Conservation (phyloP, 495 filamentous ascomycete species). For the Pseudevernia furfuracea region DNA sequence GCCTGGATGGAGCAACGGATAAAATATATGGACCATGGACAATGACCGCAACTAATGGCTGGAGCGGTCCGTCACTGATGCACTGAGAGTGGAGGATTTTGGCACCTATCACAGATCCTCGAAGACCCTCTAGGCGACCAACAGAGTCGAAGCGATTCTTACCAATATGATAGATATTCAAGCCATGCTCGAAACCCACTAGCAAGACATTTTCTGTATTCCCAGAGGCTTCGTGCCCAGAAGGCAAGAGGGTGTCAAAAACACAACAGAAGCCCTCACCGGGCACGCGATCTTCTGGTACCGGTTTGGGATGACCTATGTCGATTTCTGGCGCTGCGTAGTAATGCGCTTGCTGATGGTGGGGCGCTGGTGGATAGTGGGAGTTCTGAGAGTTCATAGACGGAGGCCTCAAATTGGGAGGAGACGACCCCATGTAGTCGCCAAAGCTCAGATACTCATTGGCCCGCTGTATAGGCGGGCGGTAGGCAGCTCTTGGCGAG, state of each 20-base stretch:
- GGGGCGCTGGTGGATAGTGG: conserved; percentile 62
- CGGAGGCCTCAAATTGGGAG: conserved; percentile 16
- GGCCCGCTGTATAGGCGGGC: conserved; percentile 40
- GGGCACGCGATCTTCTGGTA: conserved; percentile 42
- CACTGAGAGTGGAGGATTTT: conserved; percentile 63
- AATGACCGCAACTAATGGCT: conserved; percentile 65
- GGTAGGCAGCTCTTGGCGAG: conserved; percentile 39
- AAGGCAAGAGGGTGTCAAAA: conserved; percentile 60
- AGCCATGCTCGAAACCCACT: conserved; percentile 63
- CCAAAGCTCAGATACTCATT: conserved; percentile 35
- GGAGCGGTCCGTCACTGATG: conserved; percentile 35
- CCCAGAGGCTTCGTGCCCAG: conserved; percentile 39
- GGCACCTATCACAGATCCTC: conserved; percentile 71
- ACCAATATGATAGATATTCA: conserved; percentile 64
- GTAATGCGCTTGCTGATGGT: conserved; percentile 72
- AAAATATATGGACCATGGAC: conserved; percentile 62
- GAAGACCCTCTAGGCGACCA: conserved; percentile 62
- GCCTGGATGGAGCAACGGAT: conserved; percentile 28
- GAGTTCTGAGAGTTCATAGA: conserved; percentile 39
- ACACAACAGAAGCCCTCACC: conserved; percentile 67
- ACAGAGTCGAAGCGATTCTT: conserved; percentile 57
- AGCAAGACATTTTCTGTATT: conserved; percentile 62
- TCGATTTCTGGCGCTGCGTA: conserved; percentile 52
- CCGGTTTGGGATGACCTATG: conserved; percentile 30
- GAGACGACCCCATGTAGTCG: conserved; percentile 23